Evolutionary conservation across 257 asterid genomes (phyloP).

Genomic region (Cynanchum wilfordii): DNA sequence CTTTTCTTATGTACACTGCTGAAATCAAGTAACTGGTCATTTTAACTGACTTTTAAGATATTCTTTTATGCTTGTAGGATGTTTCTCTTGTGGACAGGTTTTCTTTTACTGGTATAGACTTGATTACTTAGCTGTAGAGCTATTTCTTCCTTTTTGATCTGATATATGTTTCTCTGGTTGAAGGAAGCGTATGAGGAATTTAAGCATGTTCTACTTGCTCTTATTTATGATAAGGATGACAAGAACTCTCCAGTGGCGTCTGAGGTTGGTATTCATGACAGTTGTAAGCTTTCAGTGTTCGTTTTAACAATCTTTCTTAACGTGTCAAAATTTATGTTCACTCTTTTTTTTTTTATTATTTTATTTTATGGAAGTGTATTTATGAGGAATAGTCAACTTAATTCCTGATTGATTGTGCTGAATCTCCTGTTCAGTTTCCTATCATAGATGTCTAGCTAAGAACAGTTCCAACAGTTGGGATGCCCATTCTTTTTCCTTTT

Average conservation of each 20-base stretch:
- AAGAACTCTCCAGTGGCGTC: conserved; percentile 82
- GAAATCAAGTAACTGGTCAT: background rate
- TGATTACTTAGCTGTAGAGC: background rate
- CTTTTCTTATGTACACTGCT: background rate
- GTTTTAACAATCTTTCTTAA: background rate
- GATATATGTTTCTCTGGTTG: conserved; percentile 23
- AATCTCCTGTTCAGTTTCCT: background rate
- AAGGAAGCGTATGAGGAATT: conserved; percentile 99
- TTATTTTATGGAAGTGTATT: background rate
- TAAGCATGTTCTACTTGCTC: conserved; percentile 85
- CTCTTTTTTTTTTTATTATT: too few relatives aligned
- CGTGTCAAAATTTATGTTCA: background rate
- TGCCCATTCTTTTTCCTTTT: background rate
- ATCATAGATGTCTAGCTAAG: background rate
- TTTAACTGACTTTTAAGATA: background rate
- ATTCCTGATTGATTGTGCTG: background rate
- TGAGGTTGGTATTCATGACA: conserved; percentile 51
- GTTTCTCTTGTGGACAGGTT: background rate
- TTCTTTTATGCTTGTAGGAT: background rate
- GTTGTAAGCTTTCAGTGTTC: background rate
- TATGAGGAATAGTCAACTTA: background rate
- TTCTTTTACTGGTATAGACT: background rate
- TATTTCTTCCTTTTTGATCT: conserved; percentile 16
- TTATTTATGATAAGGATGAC: conserved; percentile 83
- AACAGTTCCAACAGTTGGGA: background rate